Base-by-base conservation (phyloP, 306 rosid genomes). In the Malus sylvestris region DNA sequence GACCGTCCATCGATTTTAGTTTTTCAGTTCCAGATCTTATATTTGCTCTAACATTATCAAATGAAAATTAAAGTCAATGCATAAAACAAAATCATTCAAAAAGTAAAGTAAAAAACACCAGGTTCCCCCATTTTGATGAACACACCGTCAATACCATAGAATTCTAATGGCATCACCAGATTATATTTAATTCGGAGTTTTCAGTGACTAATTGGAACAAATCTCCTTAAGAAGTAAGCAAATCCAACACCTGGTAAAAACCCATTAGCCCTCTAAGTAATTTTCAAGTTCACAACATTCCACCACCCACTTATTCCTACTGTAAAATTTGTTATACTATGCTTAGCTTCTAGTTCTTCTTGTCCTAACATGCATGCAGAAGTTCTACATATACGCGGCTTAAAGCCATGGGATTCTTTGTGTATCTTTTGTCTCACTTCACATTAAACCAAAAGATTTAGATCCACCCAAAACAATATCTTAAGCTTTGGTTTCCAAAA, bases 251-350 rank as follows among this genome's bases (percentile, higher is more conserved):
- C 23, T 90, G 90, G 72, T 67, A 14, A 44, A 74, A 58, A 0
- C 27, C 14, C 68, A 83, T 85, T 83, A 89, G 94, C 35, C 14
- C 51, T 42, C 22, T 53, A 57, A 57, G 90, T 88, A 76, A 72
- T 84, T 87, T 90, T 87, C 82, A 80, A 1, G 22, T 68, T 64
- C 44, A 75, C 71, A 86, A 83, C 10, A 25, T 51, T 58, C 72
- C 83, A 77, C 88, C 90, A 87, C 86, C 82, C 80, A 67, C 80
- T 27, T 63, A 53, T 82, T 71, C 79, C 81, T 82, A 77, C 81
- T 70, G 42, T 62, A 4, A 33, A 78, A 61, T 68, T 53, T 70
- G 78, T 55, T 85, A 66, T 71, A 73, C 58, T 79, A 83, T 86
- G 83, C 81, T 82, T 75, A 22, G 44, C 69, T 57, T 52, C 55